Conservation (phyloP, 306 rosid species). For the Sindora glabra region DNA sequence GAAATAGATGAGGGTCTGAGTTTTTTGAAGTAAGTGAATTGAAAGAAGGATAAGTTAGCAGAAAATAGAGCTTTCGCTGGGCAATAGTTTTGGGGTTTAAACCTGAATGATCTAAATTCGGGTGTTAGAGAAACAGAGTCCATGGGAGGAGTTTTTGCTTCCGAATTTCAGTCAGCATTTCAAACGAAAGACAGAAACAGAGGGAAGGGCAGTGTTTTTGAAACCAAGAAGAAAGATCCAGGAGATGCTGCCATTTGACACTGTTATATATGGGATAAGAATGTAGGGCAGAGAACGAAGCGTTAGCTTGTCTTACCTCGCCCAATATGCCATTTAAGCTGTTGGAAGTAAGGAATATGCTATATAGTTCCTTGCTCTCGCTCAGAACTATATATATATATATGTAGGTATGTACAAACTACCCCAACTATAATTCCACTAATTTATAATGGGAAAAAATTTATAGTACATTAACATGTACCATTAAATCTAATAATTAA, state of each 20-base stretch:
- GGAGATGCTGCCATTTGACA: not conserved
- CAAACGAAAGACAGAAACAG: constrained; percentile 2
- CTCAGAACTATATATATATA: not conserved
- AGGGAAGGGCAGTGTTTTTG: not conserved
- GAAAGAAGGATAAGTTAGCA: constrained; percentile 13
- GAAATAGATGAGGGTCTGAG: constrained; percentile 4
- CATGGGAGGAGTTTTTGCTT: constrained; percentile 28
- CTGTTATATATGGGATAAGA: not conserved
- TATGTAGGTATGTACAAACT: too few relatives aligned
- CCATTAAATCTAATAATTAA: too few relatives aligned
- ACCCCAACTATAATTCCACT: too few relatives aligned
- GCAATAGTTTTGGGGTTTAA: not conserved
- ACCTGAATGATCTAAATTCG: constrained; percentile 13
- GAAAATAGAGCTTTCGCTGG: constrained; percentile 3
- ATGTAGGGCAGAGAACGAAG: not conserved
- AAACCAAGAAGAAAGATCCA: not conserved
- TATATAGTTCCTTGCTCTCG: not conserved
- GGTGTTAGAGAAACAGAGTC: constrained; percentile 34
- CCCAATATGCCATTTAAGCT: not conserved
- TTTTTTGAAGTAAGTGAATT: not conserved
- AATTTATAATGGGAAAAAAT: too few relatives aligned
- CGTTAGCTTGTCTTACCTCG: not conserved
- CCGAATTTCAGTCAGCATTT: constrained; percentile 48
- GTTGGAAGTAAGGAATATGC: not conserved
- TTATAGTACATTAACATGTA: too few relatives aligned